These are phyloP conservation scores for Centaurea solstitialis DNA, from an alignment of 129 eudicot species.

Conservation along the genomic window DNA sequence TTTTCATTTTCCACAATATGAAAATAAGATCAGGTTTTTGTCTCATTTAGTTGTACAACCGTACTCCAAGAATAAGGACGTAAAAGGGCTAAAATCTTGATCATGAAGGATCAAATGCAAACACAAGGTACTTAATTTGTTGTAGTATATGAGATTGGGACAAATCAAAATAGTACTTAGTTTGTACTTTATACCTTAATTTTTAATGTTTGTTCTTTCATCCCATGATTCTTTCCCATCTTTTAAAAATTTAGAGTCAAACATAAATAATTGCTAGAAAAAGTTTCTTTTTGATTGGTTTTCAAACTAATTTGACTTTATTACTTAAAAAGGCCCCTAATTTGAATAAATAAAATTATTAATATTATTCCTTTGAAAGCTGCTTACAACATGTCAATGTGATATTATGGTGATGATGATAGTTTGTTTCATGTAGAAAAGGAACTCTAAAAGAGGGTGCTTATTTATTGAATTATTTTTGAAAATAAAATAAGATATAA, in stretches of 20 bases:
- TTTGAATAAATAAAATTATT: not conserved
- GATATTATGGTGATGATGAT: not conserved
- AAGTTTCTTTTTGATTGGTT: not conserved
- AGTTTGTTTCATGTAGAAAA: not conserved
- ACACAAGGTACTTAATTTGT: constrained; percentile 22
- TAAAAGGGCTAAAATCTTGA: not conserved
- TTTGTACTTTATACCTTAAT: constrained; percentile 39
- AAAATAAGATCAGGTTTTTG: not conserved
- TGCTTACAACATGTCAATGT: not conserved
- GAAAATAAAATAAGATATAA: not conserved
- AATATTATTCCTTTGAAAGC: not conserved
- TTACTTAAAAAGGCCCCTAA: not conserved
- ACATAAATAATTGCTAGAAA: not conserved
- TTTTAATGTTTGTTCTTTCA: constrained; percentile 32
- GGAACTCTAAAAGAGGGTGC: not conserved
- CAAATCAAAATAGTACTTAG: constrained; percentile 34
- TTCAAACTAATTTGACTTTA: not conserved
- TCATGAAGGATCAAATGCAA: constrained; percentile 20
- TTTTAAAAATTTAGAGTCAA: not conserved
- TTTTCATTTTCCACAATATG: not conserved
- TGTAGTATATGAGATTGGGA: constrained; percentile 24
- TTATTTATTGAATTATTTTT: not conserved
- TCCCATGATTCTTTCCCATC: constrained; percentile 19
- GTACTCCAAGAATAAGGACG: not conserved
- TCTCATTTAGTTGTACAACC: not conserved